Base-by-base conservation (phyloP, 2,329 filamentous ascomycete species). In the Catunica adiposa region DNA sequence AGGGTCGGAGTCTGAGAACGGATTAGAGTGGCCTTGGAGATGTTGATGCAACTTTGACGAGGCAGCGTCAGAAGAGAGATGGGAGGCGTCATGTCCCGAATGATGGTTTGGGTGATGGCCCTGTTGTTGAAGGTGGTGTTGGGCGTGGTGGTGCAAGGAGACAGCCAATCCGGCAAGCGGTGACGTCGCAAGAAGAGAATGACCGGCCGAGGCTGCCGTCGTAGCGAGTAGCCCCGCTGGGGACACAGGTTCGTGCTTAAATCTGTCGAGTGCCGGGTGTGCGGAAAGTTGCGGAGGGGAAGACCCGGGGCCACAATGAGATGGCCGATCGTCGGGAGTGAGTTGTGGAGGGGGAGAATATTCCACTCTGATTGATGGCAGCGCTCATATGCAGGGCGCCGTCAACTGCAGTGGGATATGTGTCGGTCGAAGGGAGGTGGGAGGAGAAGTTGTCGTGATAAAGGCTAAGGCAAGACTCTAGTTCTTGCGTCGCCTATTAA, bases 11-110 rank as follows among this genome's bases (percentile, higher is more conserved):
- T 58, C 56, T 15, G 38, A 40, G 55, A 59, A 50, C 31, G 52
- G 58, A 48, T 61, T 66, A 52, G 62, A 64, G 29, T 53, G 54
- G 29, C 29, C 11, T 48, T 53, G 55, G 44, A 54, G 51, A 50
- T 50, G 46, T 48, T 40, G 31, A 44, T 55, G 50, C 44, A 53
- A 34, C 34, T 44, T 56, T 53, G 52, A 44, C n/a, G 55, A 46
- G 23, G 53, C 51, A 29, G 56, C 51, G 46, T 44, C 52, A 26
- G 50, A 40, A 26, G 54, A 58, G 15, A 58, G 31, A n/a, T 53
- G 53, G 15, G 56, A 53, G 31, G n/a, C 29, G 50, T 53, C 56
- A 58, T 58, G 53, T 15, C 56, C 50, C 26, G 38, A 25, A n/a
- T 40, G 50, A 17, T 57, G 42, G 22, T 34, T 51, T 3, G 37